Conservation (phyloP, 2,329 filamentous ascomycete genomes). For the Hypoxylon sp. region DNA sequence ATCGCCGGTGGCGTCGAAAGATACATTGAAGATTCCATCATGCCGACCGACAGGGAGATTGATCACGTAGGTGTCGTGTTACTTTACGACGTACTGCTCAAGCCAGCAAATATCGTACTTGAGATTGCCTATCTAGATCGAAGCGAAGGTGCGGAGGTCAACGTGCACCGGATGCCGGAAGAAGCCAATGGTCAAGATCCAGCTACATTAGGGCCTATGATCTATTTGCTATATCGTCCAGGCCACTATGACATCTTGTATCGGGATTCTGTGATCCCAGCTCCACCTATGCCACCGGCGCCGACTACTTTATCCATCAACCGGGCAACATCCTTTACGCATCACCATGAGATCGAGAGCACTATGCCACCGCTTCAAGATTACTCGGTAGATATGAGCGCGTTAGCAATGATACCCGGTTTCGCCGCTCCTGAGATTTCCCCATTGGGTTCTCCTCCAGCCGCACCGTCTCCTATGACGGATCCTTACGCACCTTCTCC, state of each 20-base stretch:
- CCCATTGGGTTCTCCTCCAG: conserved; percentile 54
- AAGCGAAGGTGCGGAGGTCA: conserved; percentile 82
- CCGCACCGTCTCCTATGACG: conserved; percentile 54
- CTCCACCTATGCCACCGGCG: conserved; percentile 51
- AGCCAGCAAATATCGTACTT: conserved; percentile 82
- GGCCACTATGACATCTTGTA: conserved; percentile 98
- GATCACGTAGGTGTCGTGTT: conserved; percentile 89
- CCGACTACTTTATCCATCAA: conserved; percentile 66
- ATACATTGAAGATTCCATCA: conserved; percentile 76
- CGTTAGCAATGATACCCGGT: conserved; percentile 65
- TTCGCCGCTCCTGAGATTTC: conserved; percentile 56
- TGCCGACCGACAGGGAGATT: conserved; percentile 85
- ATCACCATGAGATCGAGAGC: conserved; percentile 61
- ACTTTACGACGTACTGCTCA: conserved; percentile 83
- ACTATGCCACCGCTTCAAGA: conserved; percentile 58
- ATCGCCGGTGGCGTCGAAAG: conserved; percentile 72
- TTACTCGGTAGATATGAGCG: conserved; percentile 61
- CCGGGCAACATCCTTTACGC: conserved; percentile 63
- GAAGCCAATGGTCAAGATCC: conserved; percentile 64
- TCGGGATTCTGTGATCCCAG: conserved; percentile 56
- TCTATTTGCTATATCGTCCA: conserved; percentile 75
- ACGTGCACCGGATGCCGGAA: conserved; percentile 75
- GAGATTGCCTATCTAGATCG: conserved; percentile 94
- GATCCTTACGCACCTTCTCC: conserved; percentile 55
- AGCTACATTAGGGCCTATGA: conserved; percentile 64